These are phyloP conservation scores for Royoungia palumana DNA, from an alignment of 768 basidiomycete genomes.

Conservation along the genomic window DNA sequence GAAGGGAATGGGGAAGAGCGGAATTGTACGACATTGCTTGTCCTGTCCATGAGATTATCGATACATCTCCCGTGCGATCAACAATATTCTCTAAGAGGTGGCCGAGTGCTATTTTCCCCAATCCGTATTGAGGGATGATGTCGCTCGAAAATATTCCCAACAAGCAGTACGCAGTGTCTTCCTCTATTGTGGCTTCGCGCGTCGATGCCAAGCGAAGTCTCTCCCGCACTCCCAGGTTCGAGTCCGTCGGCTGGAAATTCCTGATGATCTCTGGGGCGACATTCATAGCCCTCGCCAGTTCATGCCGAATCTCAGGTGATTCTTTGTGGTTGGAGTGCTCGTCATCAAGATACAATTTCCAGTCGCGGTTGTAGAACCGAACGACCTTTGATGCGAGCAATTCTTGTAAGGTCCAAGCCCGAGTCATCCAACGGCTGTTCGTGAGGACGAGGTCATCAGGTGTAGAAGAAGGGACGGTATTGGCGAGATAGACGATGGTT, in stretches of 20 bases:
- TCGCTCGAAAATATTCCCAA: constrained; percentile 13
- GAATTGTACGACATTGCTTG: not conserved
- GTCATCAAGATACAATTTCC: constrained; percentile 2
- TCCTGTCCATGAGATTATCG: not conserved
- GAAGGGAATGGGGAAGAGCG: not conserved
- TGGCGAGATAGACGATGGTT: constrained; percentile 12
- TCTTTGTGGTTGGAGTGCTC: constrained; percentile 5
- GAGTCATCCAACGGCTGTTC: constrained; percentile 15
- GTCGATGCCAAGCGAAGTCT: constrained; percentile 11
- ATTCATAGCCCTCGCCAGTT: not conserved
- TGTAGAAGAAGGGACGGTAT: not conserved
- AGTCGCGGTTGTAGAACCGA: constrained; percentile 8
- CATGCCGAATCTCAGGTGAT: not conserved
- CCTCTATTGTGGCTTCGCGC: constrained; percentile 16
- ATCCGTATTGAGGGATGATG: not conserved
- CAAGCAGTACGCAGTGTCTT: constrained; percentile 16
- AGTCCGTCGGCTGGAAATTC: not conserved
- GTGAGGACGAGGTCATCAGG: not conserved
- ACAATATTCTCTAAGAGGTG: not conserved
- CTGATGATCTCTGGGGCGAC: not conserved
- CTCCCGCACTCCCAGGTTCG: not conserved
- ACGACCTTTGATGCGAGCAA: constrained; percentile 10
- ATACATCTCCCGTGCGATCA: not conserved
- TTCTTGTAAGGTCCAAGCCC: constrained; percentile 15
- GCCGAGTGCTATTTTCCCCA: not conserved